These are phyloP conservation scores for Adansonia madagascariensis DNA, from an alignment of 441 rosid genomes.

Conservation along the genomic window DNA sequence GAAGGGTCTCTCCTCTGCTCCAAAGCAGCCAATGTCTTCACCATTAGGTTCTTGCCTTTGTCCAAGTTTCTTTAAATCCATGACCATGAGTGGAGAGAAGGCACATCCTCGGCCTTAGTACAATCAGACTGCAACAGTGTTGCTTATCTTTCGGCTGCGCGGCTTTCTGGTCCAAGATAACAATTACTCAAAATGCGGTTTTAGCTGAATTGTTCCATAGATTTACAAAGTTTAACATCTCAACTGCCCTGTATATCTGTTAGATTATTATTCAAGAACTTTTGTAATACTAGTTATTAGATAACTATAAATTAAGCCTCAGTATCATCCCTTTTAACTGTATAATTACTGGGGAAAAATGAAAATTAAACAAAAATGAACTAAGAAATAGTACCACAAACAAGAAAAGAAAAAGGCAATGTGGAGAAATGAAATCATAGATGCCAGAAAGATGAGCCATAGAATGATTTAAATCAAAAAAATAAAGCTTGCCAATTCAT, in stretches of 20 bases:
- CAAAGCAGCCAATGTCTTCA: slow-evolving; percentile 65
- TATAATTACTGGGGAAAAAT: neutral
- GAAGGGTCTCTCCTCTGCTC: slow-evolving; percentile 82
- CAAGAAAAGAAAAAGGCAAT: no score
- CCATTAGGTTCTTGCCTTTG: slow-evolving; percentile 67
- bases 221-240: slow-evolving; percentile 19
- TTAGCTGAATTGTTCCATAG: slow-evolving; percentile 26
- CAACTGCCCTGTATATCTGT: slow-evolving; percentile 28
- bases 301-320: neutral
- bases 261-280: neutral
- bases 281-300: slow-evolving; percentile 14
- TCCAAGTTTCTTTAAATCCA: slow-evolving; percentile 49
- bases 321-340: neutral
- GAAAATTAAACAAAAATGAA: no score
- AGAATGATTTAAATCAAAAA: neutral
- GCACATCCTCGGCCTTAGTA: slow-evolving; percentile 46
- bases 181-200: slow-evolving; percentile 21
- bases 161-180: slow-evolving; percentile 94
- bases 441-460: neutral
- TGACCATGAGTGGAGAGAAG: slow-evolving; percentile 59
- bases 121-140: slow-evolving; percentile 75
- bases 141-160: slow-evolving; percentile 71
- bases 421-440: neutral
- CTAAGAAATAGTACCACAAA: no score
- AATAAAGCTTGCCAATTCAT: neutral